Percentiles rank a stretch among this genome's conserved stretches.
Conservation (phyloP, 768 basidiomycete species). For the Fomitopsis pulvina region DNA sequence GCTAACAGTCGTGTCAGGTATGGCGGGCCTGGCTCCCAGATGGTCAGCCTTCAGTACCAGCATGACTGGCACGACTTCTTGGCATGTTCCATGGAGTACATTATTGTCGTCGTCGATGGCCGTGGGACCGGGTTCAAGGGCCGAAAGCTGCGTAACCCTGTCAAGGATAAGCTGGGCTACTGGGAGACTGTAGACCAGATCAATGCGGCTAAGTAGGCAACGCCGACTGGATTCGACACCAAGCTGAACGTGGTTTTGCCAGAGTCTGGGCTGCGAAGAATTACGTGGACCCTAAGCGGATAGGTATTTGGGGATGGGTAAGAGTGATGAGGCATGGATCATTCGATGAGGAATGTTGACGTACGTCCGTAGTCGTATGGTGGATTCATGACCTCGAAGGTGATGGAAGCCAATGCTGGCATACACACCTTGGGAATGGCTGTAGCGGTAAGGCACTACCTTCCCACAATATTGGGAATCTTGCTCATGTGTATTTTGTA, state of each 20-base stretch:
- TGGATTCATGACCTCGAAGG: slow-evolving; percentile 92
- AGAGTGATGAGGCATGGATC: slow-evolving; percentile 7
- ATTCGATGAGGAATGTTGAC: not conserved
- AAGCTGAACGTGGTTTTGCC: not conserved
- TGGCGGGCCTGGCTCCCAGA: slow-evolving; percentile 85
- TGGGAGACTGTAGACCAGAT: slow-evolving; percentile 90
- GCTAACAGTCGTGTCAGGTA: slow-evolving; percentile 42
- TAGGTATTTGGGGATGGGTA: slow-evolving; percentile 99
- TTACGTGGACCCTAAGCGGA: slow-evolving; percentile 83
- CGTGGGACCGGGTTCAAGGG: slow-evolving; percentile 94
- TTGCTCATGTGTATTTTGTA: slow-evolving; percentile 23
- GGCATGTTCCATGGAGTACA: slow-evolving; percentile 72
- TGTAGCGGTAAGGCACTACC: slow-evolving; percentile 61
- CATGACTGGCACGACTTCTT: slow-evolving; percentile 88
- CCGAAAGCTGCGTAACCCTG: slow-evolving; percentile 73
- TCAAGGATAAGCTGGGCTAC: slow-evolving; percentile 84
- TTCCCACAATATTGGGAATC: not conserved
- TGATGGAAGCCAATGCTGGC: slow-evolving; percentile 84
- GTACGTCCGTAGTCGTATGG: slow-evolving; percentile 68
- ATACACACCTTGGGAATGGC: slow-evolving; percentile 90
- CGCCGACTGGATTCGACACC: slow-evolving; percentile 4
- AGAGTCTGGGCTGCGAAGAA: slow-evolving; percentile 80
- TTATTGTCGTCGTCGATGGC: slow-evolving; percentile 86
- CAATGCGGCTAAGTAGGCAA: slow-evolving; percentile 70
- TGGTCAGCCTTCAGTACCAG: slow-evolving; percentile 56